phyloP scores from a whole-genome alignment of 495 filamentous ascomycete genomes.

The Neurospora hispaniola region DNA sequence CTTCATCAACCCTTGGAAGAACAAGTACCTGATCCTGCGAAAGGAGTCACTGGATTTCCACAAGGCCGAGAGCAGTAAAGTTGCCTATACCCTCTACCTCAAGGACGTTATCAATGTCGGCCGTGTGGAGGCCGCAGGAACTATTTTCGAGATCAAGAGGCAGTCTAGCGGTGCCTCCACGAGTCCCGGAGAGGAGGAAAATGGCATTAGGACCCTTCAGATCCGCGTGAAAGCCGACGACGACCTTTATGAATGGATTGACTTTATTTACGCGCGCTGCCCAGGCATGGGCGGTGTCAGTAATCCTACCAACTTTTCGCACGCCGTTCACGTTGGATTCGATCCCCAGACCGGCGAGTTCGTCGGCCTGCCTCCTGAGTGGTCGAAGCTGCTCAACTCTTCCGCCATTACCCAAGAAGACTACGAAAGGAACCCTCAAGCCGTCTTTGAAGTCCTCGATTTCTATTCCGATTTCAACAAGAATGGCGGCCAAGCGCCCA shows the following conservation, averaged over 20 bases:
- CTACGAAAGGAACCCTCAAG: conserved; percentile 95
- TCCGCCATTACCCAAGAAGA: conserved; percentile 97
- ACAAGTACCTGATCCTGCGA: conserved; percentile 77
- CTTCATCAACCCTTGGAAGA: conserved; percentile 71
- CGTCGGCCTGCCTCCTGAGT: conserved; percentile 85
- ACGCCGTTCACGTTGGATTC: conserved; percentile 94
- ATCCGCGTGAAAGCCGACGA: conserved; percentile 90
- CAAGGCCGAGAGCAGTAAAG: conserved; percentile 77
- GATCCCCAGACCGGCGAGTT: conserved; percentile 90
- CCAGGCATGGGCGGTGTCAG: conserved; percentile 97
- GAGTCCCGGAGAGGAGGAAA: conserved; percentile 57
- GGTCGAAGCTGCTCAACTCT: conserved; percentile 88
- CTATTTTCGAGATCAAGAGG: conserved; percentile 85
- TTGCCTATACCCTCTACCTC: conserved; percentile 67
- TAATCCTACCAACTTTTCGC: conserved; percentile 94
- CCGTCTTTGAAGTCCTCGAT: conserved; percentile 91
- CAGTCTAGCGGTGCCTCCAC: conserved; percentile 51
- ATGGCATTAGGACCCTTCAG: conserved; percentile 66
- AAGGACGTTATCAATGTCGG: conserved; percentile 77
- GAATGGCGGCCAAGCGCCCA: conserved; percentile 68
- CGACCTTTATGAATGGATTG: conserved; percentile 97
- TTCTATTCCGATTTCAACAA: conserved; percentile 96
- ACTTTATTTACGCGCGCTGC: conserved; percentile 90
- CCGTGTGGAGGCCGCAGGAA: conserved; percentile 74
- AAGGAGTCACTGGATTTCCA: conserved; percentile 84